Conservation (phyloP, 1,284 basidiomycete species). For the Peniophora sp. region DNA sequence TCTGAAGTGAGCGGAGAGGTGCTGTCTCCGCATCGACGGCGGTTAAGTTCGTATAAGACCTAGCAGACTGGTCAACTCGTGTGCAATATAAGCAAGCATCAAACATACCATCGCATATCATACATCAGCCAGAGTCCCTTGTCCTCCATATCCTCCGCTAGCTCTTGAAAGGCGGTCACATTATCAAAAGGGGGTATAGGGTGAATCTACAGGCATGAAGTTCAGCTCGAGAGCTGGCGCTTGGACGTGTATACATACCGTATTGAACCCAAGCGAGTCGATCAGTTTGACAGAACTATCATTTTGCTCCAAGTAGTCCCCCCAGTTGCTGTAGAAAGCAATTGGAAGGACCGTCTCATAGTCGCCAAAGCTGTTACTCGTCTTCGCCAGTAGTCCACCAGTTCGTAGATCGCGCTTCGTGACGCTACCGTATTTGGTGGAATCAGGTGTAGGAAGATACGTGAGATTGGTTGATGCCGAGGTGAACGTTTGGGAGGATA, state of each 20-base stretch:
- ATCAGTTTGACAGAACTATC: conserved; percentile 48
- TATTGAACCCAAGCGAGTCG: conserved; percentile 47
- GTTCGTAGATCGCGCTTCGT: conserved; percentile 68
- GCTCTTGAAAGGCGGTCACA: conserved; percentile 42
- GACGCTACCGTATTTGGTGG: conserved; percentile 29
- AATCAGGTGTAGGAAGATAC: conserved; percentile 45
- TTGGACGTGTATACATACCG: too few relatives aligned
- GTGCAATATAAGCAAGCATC: conserved; percentile 1
- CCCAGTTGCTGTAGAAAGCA: conserved; percentile 68
- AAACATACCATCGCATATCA: conserved; percentile 60
- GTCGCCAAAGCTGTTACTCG: conserved; percentile 34
- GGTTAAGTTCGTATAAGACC: conserved; percentile 57
- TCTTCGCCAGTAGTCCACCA: conserved; percentile 55
- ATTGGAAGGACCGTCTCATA: conserved; percentile 61
- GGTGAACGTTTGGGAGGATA: conserved; percentile 34
- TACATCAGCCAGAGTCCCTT: conserved; percentile 71
- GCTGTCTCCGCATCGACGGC: conserved; percentile 61
- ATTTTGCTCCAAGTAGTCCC: conserved; percentile 49
- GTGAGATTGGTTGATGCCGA: conserved; percentile 32
- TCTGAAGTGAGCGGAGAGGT: conserved; percentile 52
- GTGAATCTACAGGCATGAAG: conserved; percentile 25
- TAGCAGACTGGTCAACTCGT: conserved; percentile 15
- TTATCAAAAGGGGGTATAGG: conserved; percentile 58
- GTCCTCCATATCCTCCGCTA: conserved; percentile 64
- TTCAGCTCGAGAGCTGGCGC: too few relatives aligned